phyloP scores from a whole-genome alignment of 805 yeast genomes.

The Metschnikowia orientalis region DNA sequence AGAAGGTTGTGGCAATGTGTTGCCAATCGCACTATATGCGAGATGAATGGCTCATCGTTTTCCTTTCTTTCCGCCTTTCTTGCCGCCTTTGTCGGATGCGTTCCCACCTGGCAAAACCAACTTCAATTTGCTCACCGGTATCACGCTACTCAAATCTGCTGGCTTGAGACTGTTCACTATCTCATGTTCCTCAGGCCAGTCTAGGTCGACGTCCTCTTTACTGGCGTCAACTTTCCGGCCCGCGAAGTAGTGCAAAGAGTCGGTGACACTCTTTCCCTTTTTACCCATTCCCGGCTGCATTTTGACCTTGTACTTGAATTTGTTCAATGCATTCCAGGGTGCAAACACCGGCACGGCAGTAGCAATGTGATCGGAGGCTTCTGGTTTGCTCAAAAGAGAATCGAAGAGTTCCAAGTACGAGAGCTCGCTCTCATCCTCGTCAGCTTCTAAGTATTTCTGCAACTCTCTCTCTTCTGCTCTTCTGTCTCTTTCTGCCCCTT shows the following conservation, averaged over 20 bases:
- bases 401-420: conserved; percentile 44
- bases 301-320: conserved; percentile 77
- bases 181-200: conserved; percentile 70
- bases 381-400: conserved; percentile 42
- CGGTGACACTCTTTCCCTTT: conserved; percentile 81
- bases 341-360: conserved; percentile 85
- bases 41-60: no score
- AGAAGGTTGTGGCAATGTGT: no score
- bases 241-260: conserved; percentile 56
- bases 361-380: conserved; percentile 46
- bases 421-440: conserved; percentile 29
- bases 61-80: conserved; percentile 22
- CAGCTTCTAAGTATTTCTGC: conserved; percentile 38
- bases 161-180: conserved; percentile 53
- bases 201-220: conserved; percentile 47
- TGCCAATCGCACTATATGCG: no score
- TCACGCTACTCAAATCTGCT: conserved; percentile 58
- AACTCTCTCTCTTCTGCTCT: conserved; percentile 43
- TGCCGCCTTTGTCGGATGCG: conserved; percentile 14
- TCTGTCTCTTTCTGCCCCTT: conserved; percentile 39
- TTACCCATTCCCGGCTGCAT: conserved; percentile 75
- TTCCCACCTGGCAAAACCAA: conserved; percentile 51
- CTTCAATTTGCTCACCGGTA: conserved; percentile 72
- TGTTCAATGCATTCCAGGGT: conserved; percentile 80
- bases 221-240: conserved; percentile 41